phyloP scores from a whole-genome alignment of 257 asterid species.

The Scutellaria minor region DNA sequence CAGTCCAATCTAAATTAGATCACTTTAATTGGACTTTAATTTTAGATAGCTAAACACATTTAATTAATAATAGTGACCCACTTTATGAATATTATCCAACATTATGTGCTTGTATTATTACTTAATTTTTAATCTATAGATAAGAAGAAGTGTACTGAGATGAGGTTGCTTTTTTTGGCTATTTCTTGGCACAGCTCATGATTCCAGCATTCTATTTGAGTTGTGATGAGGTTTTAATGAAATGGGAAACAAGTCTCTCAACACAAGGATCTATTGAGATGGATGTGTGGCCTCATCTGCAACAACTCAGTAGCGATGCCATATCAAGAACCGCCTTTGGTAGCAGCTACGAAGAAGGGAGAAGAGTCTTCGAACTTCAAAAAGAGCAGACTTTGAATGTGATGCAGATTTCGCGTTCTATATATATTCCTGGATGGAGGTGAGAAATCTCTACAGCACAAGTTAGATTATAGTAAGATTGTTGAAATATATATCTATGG shows the following conservation, averaged over 20 bases:
- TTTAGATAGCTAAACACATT: too few species aligned
- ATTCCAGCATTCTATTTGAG: conserved; percentile 57
- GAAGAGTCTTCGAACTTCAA: conserved; percentile 51
- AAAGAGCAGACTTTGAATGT: conserved; percentile 43
- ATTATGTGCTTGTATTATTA: neutral
- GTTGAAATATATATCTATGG: too few species aligned
- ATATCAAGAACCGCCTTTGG: conserved; percentile 67
- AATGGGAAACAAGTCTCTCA: conserved; percentile 45
- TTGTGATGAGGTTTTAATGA: conserved; percentile 43
- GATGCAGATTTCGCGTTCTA: conserved; percentile 25
- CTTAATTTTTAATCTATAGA: too few species aligned
- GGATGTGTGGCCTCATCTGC: conserved; percentile 60
- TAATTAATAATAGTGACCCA: too few species aligned
- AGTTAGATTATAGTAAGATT: too few species aligned
- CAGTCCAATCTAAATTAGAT: too few species aligned
- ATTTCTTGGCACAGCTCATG: conserved; percentile 45
- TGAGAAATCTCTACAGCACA: neutral
- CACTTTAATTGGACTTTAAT: too few species aligned
- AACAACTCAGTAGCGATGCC: conserved; percentile 46
- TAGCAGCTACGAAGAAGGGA: conserved; percentile 58
- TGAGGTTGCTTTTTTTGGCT: conserved; percentile 5
- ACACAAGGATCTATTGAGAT: conserved; percentile 45
- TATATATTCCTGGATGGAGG: conserved; percentile 58
- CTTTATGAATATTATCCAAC: too few species aligned
- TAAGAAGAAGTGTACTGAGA: neutral